Base-by-base conservation (phyloP, 1,284 basidiomycete genomes). In the Filobasidium uniguttulatum region DNA sequence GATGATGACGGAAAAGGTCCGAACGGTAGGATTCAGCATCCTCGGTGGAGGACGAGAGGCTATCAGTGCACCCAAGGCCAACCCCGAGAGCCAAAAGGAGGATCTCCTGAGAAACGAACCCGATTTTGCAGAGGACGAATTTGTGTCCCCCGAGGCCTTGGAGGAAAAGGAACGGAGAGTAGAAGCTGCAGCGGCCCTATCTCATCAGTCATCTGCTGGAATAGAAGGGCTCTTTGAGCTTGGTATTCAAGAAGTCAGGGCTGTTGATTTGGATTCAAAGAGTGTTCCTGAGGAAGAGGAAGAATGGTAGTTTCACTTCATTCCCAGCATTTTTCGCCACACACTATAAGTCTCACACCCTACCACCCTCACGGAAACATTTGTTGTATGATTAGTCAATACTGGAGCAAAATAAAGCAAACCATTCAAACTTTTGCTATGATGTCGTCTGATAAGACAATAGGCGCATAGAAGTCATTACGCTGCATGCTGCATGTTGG, bases 1-100 rank as follows among this genome's bases (percentile, higher is more conserved):
- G 34, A 73, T 75, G 70, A 61, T 71, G 59, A 61, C 64, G 38
- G 60, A 65, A 31, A 64, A 65, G 54, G 59, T 75, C 35, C 63
- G 72, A 19, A 73, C 71, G 0, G 58, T 75, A 14, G 73, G 73
- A 36, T 69, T 75, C 49, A 68, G 67, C 2, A 59, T 70, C 4
- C 57, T 70, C 19, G 68, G 67, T n/a, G 60, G 64, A 26, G 64
- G 62, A n/a, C 50, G 68, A 25, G 59, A 56, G 23, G 41, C 47
- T 33, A n/a, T 33, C 31, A 33, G n/a, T 33, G 31, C 10, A n/a
- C 10, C n/a, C n/a, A n/a, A 26, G 56, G 57, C 29, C 15, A 12
- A 19, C 2, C 15, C 40, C 40, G 40, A 26, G 14, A 12, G 19
- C 5, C 3, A 43, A 43, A 22, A 31, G 3, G 44, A 33, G 6